Evolutionary conservation across 345 rosid species (phyloP).

Genomic region (Erodium maritimum): DNA sequence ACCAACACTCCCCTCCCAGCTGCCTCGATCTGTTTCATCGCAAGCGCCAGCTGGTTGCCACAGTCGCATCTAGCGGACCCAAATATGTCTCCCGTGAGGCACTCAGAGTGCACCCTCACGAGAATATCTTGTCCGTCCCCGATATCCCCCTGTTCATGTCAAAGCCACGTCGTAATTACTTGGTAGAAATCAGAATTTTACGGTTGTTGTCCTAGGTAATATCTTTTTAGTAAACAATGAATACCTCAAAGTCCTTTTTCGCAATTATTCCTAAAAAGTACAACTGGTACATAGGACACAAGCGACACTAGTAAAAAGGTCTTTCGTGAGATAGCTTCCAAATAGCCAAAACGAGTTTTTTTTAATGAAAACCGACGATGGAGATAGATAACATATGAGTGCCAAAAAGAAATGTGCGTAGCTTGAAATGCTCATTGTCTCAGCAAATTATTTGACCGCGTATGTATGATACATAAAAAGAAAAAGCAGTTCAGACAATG

Average conservation of each 20-base stretch:
- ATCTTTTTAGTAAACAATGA: too few species aligned
- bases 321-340: too few species aligned
- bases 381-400: too few species aligned
- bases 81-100: constrained; percentile 90
- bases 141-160: constrained; percentile 45
- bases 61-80: constrained; percentile 78
- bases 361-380: too few species aligned
- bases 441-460: background rate
- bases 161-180: background rate
- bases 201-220: background rate
- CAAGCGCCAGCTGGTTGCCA: constrained; percentile 62
- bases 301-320: too few species aligned
- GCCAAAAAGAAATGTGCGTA: background rate
- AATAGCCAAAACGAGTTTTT: too few species aligned
- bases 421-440: background rate
- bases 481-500: background rate
- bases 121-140: constrained; percentile 66
- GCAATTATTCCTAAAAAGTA: too few species aligned
- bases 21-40: constrained; percentile 79
- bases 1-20: constrained; percentile 68
- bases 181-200: background rate
- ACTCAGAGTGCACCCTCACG: constrained; percentile 87
- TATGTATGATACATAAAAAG: background rate
- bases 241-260: too few species aligned
- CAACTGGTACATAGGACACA: too few species aligned